Base-by-base conservation (phyloP, 2,329 filamentous ascomycete genomes). In the Pochonia chlamydosporia region DNA sequence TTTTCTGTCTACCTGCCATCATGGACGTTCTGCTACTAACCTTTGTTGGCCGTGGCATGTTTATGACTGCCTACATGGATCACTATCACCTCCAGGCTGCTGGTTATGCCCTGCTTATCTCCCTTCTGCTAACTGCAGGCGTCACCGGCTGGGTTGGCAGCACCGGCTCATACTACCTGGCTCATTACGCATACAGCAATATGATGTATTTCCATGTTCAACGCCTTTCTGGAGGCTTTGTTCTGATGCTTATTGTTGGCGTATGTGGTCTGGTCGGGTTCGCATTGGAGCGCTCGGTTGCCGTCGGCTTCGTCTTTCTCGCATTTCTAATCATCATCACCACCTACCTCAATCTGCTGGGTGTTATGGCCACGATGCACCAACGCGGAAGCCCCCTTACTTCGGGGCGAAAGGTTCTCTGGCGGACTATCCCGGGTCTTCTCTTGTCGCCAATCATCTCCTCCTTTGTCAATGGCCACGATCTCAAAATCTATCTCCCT, bases 71-170 rank as follows among this genome's bases (percentile, higher is more conserved):
- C 1, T 75, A 68, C 49, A 82, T 84, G 79, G 58, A 65, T 6
- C 60, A 67, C 1, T 66, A 76, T 26, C 69, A 75, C 49, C 66
- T 74, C 25, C 74, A 72, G 53, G 79, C 78, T 2, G 81, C 79
- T 1, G 65, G 62, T 14, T 70, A 74, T 43, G 80, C 77, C 2
- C 60, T 84, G 35, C 74, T 84, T 67, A 74, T 78, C 11, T 75
- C 79, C 2, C 65, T 83, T 7, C 62, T 84, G 11, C 64, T 83
- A 21, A 80, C 78, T 7, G 79, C 79, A 35, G 80, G 75, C 5
- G 75, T 82, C 40, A 79, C 79, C 21, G 81, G 79, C 6, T 83
- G 78, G 79, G 80, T 83, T 35, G 78, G 78, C 6, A 79, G 77
- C 47, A 78, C 78, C 24, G 81, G 80, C 2, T 78, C 76, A 26